A percentile compares a stretch with the other conserved stretches of the same genome.
phyloP scores from a whole-genome alignment of 1,284 basidiomycete genomes.

The Schizophyllum commune region DNA sequence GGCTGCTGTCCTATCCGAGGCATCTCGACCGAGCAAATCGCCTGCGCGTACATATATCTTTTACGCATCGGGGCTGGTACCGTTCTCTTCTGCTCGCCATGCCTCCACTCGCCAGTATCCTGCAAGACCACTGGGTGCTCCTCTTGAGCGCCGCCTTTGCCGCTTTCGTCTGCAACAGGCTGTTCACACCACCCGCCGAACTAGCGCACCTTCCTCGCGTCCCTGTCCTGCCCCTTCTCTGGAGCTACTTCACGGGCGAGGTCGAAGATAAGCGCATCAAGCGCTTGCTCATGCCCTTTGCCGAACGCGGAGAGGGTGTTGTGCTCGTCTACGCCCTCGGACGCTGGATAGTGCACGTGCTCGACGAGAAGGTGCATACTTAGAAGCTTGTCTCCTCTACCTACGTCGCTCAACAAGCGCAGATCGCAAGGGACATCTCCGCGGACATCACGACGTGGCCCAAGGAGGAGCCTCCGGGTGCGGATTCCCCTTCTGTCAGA shows the following conservation, averaged over 20 bases:
- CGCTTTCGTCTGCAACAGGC: background rate
- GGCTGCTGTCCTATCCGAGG: too few species aligned
- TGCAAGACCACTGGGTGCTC: background rate
- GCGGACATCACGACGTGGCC: conserved; percentile 14
- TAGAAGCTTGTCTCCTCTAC: too few species aligned
- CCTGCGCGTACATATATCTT: too few species aligned
- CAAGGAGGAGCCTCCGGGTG: conserved; percentile 19
- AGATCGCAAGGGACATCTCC: conserved; percentile 14
- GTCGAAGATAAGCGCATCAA: conserved; percentile 13
- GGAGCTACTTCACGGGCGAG: conserved; percentile 15
- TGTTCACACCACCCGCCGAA: conserved; percentile 13
- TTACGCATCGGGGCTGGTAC: too few species aligned
- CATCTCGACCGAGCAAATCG: too few species aligned
- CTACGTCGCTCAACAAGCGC: background rate
- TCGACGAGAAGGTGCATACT: conserved; percentile 14
- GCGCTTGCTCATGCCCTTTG: conserved; percentile 14
- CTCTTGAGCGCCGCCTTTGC: background rate
- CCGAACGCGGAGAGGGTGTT: conserved; percentile 10
- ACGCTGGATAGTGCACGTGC: conserved; percentile 18
- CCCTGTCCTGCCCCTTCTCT: conserved; percentile 13
- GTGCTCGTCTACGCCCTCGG: conserved; percentile 17
- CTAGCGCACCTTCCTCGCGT: conserved; percentile 16
- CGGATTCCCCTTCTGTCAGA: background rate
- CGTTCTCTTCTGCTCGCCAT: background rate
- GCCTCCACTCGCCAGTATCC: background rate